A percentile compares a stretch with the other conserved stretches of the same genome.
Conservation (phyloP, 2,329 filamentous ascomycete species). For the Cercospora janseana region DNA sequence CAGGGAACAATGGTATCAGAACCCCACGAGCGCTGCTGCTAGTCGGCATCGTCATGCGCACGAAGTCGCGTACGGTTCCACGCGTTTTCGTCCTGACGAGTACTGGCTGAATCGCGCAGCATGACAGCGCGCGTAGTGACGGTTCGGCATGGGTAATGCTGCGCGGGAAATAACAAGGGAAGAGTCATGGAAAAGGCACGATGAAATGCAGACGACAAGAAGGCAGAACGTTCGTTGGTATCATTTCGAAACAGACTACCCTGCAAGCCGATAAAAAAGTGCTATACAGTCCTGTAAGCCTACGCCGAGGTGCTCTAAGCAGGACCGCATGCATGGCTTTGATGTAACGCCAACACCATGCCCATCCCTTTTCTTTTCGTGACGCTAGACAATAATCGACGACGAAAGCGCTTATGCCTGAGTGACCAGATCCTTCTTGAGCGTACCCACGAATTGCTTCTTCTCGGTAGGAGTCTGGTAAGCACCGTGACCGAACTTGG, state of each 20-base stretch:
- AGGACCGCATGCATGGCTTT: constrained; percentile 13
- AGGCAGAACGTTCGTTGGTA: constrained; percentile 20
- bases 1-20: no score
- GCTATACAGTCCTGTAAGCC: constrained; percentile 17
- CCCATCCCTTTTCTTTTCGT: constrained; percentile 11
- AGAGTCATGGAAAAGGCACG: not conserved
- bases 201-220: constrained; percentile 3
- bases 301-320: constrained; percentile 13
- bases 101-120: no score
- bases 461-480: constrained; percentile 99
- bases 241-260: constrained; percentile 21
- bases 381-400: constrained; percentile 12
- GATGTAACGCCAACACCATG: constrained; percentile 14
- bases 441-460: constrained; percentile 92
- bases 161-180: not conserved
- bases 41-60: no score
- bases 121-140: no score
- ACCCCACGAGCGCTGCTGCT: no score
- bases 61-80: no score
- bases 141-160: no score
- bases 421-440: constrained; percentile 91
- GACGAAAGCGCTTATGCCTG: constrained; percentile 26
- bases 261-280: constrained; percentile 9
- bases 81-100: no score
- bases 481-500: constrained; percentile 99